Conservation (phyloP, 1,284 basidiomycete genomes). For the Apiotrichum sp. region DNA sequence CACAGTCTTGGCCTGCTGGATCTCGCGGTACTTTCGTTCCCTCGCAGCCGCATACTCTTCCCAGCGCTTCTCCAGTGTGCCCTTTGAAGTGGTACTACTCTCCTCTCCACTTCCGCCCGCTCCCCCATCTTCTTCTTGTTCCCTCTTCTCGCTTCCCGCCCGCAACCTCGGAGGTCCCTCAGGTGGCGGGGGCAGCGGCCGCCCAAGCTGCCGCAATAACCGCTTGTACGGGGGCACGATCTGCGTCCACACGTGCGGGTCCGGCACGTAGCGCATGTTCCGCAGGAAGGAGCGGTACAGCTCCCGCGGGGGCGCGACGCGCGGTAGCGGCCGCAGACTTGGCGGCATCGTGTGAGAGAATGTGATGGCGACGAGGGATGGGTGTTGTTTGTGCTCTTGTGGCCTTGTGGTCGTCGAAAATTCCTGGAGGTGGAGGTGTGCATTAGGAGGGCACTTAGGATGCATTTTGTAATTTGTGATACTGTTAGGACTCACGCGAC, state of each 20-base stretch:
- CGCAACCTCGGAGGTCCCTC: background rate
- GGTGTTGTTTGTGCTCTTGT: no score
- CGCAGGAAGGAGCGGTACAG: conserved; percentile 32
- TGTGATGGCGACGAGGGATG: background rate
- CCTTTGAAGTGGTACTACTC: background rate
- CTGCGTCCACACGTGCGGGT: conserved; percentile 37
- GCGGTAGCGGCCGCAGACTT: background rate
- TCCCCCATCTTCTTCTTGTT: background rate
- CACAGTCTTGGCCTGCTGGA: background rate
- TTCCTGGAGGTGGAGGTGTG: no score
- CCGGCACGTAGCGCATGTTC: conserved; percentile 30
- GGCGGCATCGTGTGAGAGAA: background rate
- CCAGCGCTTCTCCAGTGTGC: background rate
- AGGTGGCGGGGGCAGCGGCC: background rate
- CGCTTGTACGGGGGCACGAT: conserved; percentile 20
- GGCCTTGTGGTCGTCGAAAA: no score
- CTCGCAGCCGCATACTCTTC: background rate
- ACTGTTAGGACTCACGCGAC: background rate
- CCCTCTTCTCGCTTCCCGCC: no score
- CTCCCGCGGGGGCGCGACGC: background rate
- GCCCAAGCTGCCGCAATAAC: background rate
- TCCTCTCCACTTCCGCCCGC: background rate
- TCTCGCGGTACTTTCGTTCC: background rate
- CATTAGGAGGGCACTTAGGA: no score
- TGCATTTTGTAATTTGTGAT: no score